Evolutionary conservation across 2,329 filamentous ascomycete genomes (phyloP).

Genomic region (Fusarium neocosmosporiellum): DNA sequence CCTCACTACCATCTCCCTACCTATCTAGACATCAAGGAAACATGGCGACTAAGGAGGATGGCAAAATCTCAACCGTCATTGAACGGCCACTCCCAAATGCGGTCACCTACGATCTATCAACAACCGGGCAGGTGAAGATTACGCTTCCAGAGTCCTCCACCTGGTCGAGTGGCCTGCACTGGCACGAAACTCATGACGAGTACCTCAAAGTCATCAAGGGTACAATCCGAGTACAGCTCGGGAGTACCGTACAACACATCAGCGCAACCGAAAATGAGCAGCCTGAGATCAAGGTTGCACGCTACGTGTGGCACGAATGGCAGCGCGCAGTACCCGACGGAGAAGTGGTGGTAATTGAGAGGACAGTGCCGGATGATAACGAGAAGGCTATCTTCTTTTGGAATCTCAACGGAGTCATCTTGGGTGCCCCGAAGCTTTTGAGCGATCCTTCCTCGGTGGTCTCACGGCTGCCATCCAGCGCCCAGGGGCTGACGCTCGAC

Average conservation of each 20-base stretch:
- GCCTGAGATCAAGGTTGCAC: constrained; percentile 50
- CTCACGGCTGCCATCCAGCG: constrained; percentile 7
- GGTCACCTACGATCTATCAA: constrained; percentile 50
- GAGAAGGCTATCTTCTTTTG: constrained; percentile 61
- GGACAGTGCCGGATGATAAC: constrained; percentile 58
- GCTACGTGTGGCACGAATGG: constrained; percentile 59
- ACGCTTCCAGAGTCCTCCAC: constrained; percentile 54
- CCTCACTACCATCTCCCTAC: too few relatives aligned
- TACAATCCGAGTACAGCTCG: constrained; percentile 43
- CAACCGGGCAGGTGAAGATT: constrained; percentile 52
- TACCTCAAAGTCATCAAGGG: constrained; percentile 57
- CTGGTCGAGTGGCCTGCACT: constrained; percentile 63
- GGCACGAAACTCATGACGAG: constrained; percentile 60
- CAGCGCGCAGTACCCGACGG: constrained; percentile 49
- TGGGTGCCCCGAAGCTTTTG: constrained; percentile 38
- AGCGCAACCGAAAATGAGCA: constrained; percentile 29
- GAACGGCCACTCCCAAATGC: constrained; percentile 31
- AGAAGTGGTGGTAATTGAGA: constrained; percentile 57
- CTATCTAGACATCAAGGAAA: too few relatives aligned
- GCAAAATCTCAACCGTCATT: not conserved
- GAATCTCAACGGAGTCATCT: constrained; percentile 58
- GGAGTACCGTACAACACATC: constrained; percentile 26
- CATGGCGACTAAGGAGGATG: too few relatives aligned
- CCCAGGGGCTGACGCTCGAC: constrained; percentile 35
- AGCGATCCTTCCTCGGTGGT: not conserved